These are phyloP conservation scores for Isabelozyma heimii DNA, from an alignment of 805 yeast species.

Conservation along the genomic window DNA sequence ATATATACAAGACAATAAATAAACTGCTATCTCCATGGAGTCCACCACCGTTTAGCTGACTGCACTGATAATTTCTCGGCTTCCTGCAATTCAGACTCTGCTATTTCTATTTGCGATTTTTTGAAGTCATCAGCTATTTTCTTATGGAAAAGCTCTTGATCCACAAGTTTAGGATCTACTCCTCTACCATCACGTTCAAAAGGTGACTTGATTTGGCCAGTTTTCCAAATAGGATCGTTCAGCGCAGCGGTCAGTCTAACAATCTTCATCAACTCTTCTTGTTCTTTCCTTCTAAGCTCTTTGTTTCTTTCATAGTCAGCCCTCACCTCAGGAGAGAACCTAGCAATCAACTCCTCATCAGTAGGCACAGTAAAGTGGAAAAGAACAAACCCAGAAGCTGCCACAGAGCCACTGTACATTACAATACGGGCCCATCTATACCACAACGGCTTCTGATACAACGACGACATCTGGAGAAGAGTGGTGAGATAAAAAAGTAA, in stretches of 20 bases:
- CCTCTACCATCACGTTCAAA: slow-evolving; percentile 52
- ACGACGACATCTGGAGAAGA: too few relatives aligned
- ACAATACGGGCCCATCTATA: slow-evolving; percentile 58
- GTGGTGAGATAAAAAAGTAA: too few relatives aligned
- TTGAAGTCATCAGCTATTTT: slow-evolving; percentile 41
- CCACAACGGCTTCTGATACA: slow-evolving; percentile 30
- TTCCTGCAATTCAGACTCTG: slow-evolving; percentile 26
- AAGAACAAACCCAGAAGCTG: slow-evolving; percentile 69
- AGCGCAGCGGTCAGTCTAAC: slow-evolving; percentile 63
- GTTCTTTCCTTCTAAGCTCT: slow-evolving; percentile 63
- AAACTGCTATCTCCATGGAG: slow-evolving; percentile 5
- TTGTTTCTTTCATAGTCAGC: slow-evolving; percentile 68
- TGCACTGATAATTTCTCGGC: slow-evolving; percentile 21
- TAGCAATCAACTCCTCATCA: slow-evolving; percentile 72
- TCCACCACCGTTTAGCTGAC: slow-evolving; percentile 18
- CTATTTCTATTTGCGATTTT: slow-evolving; percentile 33
- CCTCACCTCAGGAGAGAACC: slow-evolving; percentile 79
- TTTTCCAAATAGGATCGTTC: slow-evolving; percentile 79
- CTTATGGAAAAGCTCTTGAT: slow-evolving; percentile 48
- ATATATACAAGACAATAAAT: background rate
- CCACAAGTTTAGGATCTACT: slow-evolving; percentile 30
- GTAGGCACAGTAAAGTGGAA: slow-evolving; percentile 79
- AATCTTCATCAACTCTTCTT: slow-evolving; percentile 64
- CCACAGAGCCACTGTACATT: slow-evolving; percentile 61
- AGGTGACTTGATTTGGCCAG: slow-evolving; percentile 68